Base-by-base conservation (phyloP, 2,329 filamentous ascomycete species). In the Pyricularia grisea region DNA sequence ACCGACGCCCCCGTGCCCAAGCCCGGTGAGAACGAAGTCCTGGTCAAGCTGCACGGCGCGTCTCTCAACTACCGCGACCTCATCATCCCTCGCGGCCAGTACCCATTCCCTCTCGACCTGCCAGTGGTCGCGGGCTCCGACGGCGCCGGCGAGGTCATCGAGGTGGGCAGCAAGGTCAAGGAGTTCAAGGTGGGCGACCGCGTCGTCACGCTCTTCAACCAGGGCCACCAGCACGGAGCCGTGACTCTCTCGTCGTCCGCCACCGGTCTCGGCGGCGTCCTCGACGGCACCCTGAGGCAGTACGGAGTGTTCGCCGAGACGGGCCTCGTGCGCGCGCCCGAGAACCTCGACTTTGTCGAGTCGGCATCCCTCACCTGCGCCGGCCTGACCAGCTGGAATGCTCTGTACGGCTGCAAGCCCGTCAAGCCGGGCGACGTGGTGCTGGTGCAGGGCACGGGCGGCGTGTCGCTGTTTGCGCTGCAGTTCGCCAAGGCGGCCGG, bases 381-480 rank as follows among this genome's bases (percentile, higher is more conserved):
- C 1, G 88, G 79, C 1, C 73, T 90, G 65, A 91, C 88, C 2
- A 85, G 84, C 30, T 91, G 88, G 88, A 90, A 90, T 74, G 85
- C 86, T 2, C 80, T 90, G 14, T 89, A 86, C 72, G 88, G 88
- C 2, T 73, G 88, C 33, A 77, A 77, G 72, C 79, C 80, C 28
- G 71, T 90, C 70, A 80, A 81, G 73, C 83, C 86, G 0, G 88
- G 87, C 4, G 78, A 85, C 71, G 82, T 77, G 73, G 88, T 92
- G 3, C 81, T 92, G 42, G 88, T 88, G 1, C 88, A 91, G 77
- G 90, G 89, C n/a, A 91, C 88, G 0, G 89, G 90, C 25, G 89
- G 89, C 70, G 89, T 92, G 9, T 86, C 83, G 71, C 82, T 91
- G 70, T 90, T 90, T 70, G 89, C 84, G 3, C 76, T 91, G n/a